These are phyloP conservation scores for Smittium culicis DNA, from an alignment of 371 early-diverging fungal species.

Conservation along the genomic window DNA sequence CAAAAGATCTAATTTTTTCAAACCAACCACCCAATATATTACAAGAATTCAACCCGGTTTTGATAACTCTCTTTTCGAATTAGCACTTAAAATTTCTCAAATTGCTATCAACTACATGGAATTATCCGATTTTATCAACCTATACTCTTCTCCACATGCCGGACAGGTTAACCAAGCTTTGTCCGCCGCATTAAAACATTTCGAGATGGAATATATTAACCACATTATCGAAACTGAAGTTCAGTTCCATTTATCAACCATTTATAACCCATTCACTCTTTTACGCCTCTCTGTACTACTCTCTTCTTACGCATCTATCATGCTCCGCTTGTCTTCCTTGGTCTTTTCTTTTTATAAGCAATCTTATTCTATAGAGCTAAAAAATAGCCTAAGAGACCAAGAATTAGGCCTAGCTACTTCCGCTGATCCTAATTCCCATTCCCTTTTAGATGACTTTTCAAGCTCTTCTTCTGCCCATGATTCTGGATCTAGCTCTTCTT, in stretches of 20 bases:
- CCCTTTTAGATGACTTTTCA: not conserved
- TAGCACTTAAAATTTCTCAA: slow-evolving; percentile 60
- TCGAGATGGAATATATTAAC: slow-evolving; percentile 68
- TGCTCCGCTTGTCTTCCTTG: slow-evolving; percentile 45
- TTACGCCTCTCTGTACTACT: slow-evolving; percentile 82
- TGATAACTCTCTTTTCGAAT: slow-evolving; percentile 62
- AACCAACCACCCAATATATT: slow-evolving; percentile 7
- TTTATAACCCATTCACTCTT: slow-evolving; percentile 47
- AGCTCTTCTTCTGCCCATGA: not conserved
- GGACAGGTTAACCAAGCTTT: slow-evolving; percentile 86
- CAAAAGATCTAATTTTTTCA: not conserved
- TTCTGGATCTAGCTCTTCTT: not conserved
- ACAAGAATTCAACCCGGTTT: slow-evolving; percentile 12
- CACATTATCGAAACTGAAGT: slow-evolving; percentile 83
- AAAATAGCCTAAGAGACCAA: slow-evolving; percentile 11
- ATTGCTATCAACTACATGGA: slow-evolving; percentile 55
- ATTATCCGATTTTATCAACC: slow-evolving; percentile 55
- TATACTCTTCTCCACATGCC: slow-evolving; percentile 56
- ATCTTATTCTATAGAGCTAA: slow-evolving; percentile 20
- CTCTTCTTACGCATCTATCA: slow-evolving; percentile 55
- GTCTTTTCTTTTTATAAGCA: slow-evolving; percentile 39
- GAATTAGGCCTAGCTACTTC: slow-evolving; percentile 9
- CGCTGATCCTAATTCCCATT: not conserved
- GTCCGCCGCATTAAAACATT: slow-evolving; percentile 52
- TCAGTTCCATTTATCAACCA: slow-evolving; percentile 49